Evolutionary conservation across 2,329 filamentous ascomycete species (phyloP), one percentile per base, ranked within the genome.

Genomic region (Scopulariopsis brevicaulis): DNA sequence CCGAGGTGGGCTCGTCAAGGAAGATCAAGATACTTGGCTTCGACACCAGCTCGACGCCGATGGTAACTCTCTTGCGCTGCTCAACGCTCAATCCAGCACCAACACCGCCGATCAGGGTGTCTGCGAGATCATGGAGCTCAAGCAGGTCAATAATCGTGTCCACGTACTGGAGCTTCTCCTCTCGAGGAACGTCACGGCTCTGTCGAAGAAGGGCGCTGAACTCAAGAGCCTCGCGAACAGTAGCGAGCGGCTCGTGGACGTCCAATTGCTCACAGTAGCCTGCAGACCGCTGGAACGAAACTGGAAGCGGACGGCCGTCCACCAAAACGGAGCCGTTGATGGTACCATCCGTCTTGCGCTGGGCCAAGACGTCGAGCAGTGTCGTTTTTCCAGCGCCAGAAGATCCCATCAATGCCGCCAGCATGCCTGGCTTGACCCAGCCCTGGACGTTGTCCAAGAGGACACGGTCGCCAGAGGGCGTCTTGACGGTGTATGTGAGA

Each of bases 321-420:
- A 93, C 87, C 60, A 90, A 69, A 76, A 92, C 87, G 56, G 87
- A 84, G 52, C 89, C 89, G 20, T 74, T 75, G 28, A 93, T 87
- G 2, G 87, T 84, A 63, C 89, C 89, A 71, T 89, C 88, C 1
- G 86, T 91, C 59, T 88, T 87, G 64, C 89, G 83, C 60, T 87
- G 88, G 5, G 90, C 90, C 35, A 96, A 78, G 2, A 90, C 87
- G 68, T 95, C 90, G 7, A 95, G 75, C 2, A 96, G 78, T 0
- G 90, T 94, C 0, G 90, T 95, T 71, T 95, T 95, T 56, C 90
- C 90, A 18, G 90, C 90, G 62, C 89, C 89, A 12, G 85, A 88
- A 2, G 87, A 83, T 64, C 89, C 86, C 88, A 92, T 89, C n/a
- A 93, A 74, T 4, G 87, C 89, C 2, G 85, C 89, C 22, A 91